Conservation (phyloP, 2,329 filamentous ascomycete genomes). For the Neurospora sp. region DNA sequence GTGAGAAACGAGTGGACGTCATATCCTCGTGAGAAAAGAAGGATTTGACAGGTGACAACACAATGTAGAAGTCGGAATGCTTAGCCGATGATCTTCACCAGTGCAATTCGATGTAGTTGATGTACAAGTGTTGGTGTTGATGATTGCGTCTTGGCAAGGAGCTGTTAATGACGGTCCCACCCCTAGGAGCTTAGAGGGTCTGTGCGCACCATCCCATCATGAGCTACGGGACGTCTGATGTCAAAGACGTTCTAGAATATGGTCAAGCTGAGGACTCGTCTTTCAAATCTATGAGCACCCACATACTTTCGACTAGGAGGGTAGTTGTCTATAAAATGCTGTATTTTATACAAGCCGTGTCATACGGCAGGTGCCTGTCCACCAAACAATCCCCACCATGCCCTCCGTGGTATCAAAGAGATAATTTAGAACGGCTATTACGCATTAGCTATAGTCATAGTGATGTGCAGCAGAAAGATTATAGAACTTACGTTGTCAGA, state of each 20-base stretch:
- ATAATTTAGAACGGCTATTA: slow-evolving; percentile 18
- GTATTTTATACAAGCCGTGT: slow-evolving; percentile 11
- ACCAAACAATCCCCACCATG: background rate
- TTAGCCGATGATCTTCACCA: background rate
- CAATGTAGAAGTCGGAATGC: background rate
- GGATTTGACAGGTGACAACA: background rate
- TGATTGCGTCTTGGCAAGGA: background rate
- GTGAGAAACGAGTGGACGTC: slow-evolving; percentile 2
- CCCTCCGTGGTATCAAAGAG: background rate
- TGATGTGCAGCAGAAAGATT: background rate
- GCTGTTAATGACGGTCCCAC: background rate
- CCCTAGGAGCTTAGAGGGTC: background rate
- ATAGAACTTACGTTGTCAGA: slow-evolving; percentile 50
- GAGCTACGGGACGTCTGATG: background rate
- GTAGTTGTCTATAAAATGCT: slow-evolving; percentile 11
- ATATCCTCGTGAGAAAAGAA: background rate
- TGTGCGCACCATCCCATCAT: background rate
- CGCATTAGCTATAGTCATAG: slow-evolving; percentile 1
- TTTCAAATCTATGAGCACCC: background rate
- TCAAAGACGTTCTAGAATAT: background rate
- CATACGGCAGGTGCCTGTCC: slow-evolving; percentile 1
- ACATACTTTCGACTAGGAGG: background rate
- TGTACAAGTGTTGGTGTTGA: background rate
- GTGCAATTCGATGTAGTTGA: background rate
- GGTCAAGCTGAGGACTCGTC: background rate